These are phyloP conservation scores for Coniochaeta prunicola DNA, from an alignment of 2,329 filamentous ascomycete species.

Conservation along the genomic window DNA sequence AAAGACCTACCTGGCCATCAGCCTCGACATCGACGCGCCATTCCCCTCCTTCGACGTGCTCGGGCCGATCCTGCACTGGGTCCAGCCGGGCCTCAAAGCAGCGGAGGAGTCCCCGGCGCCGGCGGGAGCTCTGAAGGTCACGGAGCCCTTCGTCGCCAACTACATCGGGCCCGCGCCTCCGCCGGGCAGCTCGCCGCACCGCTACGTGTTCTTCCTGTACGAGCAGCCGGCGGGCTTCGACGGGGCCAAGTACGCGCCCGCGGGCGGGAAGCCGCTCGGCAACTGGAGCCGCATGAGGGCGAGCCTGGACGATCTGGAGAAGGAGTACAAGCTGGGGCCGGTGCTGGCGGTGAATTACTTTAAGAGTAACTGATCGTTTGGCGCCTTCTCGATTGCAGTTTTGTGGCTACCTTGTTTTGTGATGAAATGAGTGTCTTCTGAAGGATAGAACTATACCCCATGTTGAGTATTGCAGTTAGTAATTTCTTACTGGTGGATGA, in stretches of 20 bases:
- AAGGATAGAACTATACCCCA: no score
- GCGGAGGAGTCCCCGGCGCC: constrained; percentile 7
- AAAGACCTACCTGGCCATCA: constrained; percentile 31
- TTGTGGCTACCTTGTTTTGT: no score
- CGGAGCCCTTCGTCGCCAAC: constrained; percentile 19
- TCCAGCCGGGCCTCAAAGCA: constrained; percentile 30
- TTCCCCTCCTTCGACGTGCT: constrained; percentile 31
- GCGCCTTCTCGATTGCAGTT: neutral
- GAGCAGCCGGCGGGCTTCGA: constrained; percentile 35
- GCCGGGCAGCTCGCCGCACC: constrained; percentile 34
- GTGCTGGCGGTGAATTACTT: constrained; percentile 17
- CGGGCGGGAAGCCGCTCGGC: constrained; percentile 25
- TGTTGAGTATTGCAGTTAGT: no score
- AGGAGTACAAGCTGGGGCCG: constrained; percentile 12
- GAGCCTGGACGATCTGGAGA: constrained; percentile 31
- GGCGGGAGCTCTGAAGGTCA: constrained; percentile 1
- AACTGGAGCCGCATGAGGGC: constrained; percentile 31
- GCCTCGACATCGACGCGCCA: constrained; percentile 40
- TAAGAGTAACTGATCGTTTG: neutral
- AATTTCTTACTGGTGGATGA: no score
- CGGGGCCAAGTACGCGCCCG: constrained; percentile 19
- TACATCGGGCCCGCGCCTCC: constrained; percentile 41
- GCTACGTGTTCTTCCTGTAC: constrained; percentile 41
- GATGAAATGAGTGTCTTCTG: no score
- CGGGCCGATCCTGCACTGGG: constrained; percentile 39